Evolutionary conservation across 169 alveolate genomes (phyloP), one percentile per base, ranked within the genome.

Genomic region (Plasmodium ovale): DNA sequence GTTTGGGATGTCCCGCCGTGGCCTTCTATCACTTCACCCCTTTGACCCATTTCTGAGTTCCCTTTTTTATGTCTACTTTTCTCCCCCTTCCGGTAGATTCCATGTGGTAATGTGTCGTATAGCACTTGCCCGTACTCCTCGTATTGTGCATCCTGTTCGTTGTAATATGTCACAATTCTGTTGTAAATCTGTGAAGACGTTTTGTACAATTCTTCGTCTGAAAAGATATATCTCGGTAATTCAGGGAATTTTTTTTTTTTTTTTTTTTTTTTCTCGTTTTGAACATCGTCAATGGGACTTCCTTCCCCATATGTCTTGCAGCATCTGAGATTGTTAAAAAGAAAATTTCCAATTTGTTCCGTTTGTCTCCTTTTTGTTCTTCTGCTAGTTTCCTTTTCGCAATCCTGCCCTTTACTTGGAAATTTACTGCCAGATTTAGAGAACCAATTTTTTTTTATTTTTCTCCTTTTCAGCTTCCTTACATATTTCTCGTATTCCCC

Each of bases 401-500:
- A n/a, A 42, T 42, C 16, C 1, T 47, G 56, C 16, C 56, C 56
- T 0, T 1, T 1, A 47, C 16, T 7, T 12, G 25, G 21, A 54
- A 16, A 10, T 7, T 19, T 54, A 49, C 62, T 29, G 27, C 56
- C 23, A n/a, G 68, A 25, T 14, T 27, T 62, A 5, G 25, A 23
- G 25, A 60, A 31, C 14, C 23, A 0, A 16, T 53, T 82, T 51
- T 65, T 82, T 65, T 82, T 64, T 21, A 82, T 82, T 65, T 65
- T 65, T 23, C 35, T 51, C 31, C 42, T 65, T 65, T 82, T 70
- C 72, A 82, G 53, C 12, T 37, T 64, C 4, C 84, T 39, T 58
- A 82, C 12, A 31, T 65, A 82, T 53, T 58, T 82, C 19, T 65
- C 37, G 49, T 82, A 82, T 31, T 82, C 90, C 6, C 39, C 62